A percentile compares a stretch with the other conserved stretches of the same genome.
Evolutionary conservation across 2,329 filamentous ascomycete species (phyloP).

Genomic region (Colletotrichum simmondsii): DNA sequence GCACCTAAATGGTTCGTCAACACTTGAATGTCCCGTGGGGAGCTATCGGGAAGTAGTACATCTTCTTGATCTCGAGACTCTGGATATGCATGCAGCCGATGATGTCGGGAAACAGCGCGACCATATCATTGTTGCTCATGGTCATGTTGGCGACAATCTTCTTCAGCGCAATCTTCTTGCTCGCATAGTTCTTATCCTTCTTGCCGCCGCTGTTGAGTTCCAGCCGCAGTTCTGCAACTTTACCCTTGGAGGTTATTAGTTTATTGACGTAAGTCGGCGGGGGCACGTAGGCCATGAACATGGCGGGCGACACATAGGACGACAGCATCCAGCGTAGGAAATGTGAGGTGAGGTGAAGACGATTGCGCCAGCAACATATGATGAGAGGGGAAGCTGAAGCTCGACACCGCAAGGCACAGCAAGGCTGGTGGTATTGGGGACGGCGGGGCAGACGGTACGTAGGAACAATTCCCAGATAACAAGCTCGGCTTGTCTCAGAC

Average conservation of each 20-base stretch:
- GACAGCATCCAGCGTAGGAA: neutral
- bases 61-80: slow-evolving; percentile 99
- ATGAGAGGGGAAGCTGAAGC: neutral
- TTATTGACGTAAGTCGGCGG: slow-evolving; percentile 52
- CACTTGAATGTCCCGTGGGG: neutral
- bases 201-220: slow-evolving; percentile 94
- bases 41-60: slow-evolving; percentile 64
- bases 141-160: slow-evolving; percentile 99
- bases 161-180: slow-evolving; percentile 98
- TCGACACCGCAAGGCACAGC: neutral
- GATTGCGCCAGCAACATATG: neutral
- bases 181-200: slow-evolving; percentile 96
- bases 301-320: slow-evolving; percentile 44
- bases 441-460: neutral
- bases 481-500: slow-evolving; percentile 1
- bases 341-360: neutral
- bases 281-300: slow-evolving; percentile 67
- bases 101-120: slow-evolving; percentile 94
- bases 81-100: slow-evolving; percentile 95
- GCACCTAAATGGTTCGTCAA: slow-evolving; percentile 71
- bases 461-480: neutral
- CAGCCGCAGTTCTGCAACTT: slow-evolving; percentile 95
- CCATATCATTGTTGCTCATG: slow-evolving; percentile 99
- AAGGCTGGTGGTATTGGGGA: neutral
- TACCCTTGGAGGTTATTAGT: slow-evolving; percentile 82